Conservation (phyloP, 2,329 filamentous ascomycete genomes). For the Fusarium oxysporum region DNA sequence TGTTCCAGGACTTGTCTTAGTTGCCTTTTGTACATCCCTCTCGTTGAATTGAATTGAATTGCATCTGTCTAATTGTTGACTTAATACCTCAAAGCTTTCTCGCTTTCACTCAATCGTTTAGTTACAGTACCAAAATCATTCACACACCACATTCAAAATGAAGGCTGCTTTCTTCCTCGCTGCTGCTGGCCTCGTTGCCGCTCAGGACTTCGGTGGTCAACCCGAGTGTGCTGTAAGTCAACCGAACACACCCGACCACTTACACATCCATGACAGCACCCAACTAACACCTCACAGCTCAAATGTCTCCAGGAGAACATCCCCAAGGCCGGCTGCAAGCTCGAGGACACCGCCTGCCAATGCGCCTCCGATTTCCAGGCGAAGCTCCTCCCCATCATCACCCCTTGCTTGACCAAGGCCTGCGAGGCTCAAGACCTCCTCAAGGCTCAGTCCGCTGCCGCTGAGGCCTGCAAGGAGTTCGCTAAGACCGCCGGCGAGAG, state of each 20-base stretch:
- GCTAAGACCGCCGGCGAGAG: conserved; percentile 31
- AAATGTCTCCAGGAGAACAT: conserved; percentile 53
- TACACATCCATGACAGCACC: not conserved
- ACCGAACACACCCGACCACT: not conserved
- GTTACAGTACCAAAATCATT: not conserved
- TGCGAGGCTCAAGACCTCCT: conserved; percentile 50
- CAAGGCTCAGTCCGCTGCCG: conserved; percentile 49
- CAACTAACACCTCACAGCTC: conserved; percentile 35
- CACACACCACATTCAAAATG: conserved; percentile 49
- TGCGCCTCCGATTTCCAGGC: conserved; percentile 52
- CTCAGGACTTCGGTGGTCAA: conserved; percentile 52
- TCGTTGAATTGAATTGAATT: conserved; percentile 3
- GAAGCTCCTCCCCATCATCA: conserved; percentile 46
- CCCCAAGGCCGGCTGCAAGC: conserved; percentile 51
- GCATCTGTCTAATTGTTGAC: not conserved
- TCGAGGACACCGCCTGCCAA: conserved; percentile 54
- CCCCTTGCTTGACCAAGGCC: conserved; percentile 49
- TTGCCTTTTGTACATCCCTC: not conserved
- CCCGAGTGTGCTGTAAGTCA: conserved; percentile 57
- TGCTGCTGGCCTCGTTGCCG: conserved; percentile 52
- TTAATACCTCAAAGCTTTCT: conserved; percentile 2
- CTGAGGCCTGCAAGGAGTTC: conserved; percentile 45
- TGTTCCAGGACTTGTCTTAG: not conserved
- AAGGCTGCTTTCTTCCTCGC: conserved; percentile 53
- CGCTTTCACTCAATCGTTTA: conserved; percentile 19